Evolutionary conservation across 83 land plant genomes (phyloP).

Genomic region (Thuja plicata): DNA sequence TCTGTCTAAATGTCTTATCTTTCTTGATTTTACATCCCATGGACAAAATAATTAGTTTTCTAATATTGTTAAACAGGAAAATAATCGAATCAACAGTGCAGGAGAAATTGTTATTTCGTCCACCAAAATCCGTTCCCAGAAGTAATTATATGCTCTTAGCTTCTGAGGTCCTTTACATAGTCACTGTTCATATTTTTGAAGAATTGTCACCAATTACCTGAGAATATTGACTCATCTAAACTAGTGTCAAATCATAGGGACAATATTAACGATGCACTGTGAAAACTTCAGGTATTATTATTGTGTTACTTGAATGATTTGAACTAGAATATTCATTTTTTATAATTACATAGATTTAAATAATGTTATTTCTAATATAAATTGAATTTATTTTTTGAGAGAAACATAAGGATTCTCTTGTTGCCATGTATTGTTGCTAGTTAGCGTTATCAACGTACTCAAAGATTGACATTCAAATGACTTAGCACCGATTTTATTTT

Average conservation of each 20-base stretch:
- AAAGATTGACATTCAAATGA: neutral
- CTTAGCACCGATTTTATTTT: neutral
- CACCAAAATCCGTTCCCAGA: constrained; percentile 91
- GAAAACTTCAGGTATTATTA: constrained; percentile 70
- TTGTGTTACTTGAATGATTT: neutral
- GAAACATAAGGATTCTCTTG: neutral
- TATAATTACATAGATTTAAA: neutral
- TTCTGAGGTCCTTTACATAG: neutral
- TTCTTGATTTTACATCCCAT: neutral
- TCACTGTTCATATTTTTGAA: neutral
- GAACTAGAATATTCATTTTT: neutral
- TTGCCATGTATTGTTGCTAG: neutral
- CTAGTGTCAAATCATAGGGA: constrained; percentile 52
- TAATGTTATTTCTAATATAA: neutral
- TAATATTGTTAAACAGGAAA: constrained; percentile 57
- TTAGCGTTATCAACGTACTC: neutral
- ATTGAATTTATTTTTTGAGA: neutral
- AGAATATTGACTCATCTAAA: neutral
- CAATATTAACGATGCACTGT: constrained; percentile 88
- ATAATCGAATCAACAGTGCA: constrained; percentile 93
- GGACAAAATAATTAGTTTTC: neutral
- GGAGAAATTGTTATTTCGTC: constrained; percentile 95
- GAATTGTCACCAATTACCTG: neutral
- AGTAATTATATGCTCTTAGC: constrained; percentile 39
- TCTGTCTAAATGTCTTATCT: neutral